These are phyloP conservation scores for Trametes coccinea DNA, from an alignment of 768 basidiomycete genomes.

Conservation along the genomic window DNA sequence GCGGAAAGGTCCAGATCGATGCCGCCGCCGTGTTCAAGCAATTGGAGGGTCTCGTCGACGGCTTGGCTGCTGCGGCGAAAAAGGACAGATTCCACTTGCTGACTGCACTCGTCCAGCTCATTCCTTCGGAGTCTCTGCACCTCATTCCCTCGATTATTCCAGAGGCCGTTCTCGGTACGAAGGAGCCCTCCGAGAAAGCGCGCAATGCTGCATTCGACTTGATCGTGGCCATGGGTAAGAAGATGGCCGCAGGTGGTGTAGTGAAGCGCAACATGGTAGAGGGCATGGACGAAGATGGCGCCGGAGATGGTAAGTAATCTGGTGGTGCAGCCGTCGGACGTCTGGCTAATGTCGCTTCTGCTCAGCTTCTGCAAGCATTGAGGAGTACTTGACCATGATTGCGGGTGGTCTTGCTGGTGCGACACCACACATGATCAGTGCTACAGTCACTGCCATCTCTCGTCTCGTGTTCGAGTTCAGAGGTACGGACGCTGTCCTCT, in stretches of 20 bases:
- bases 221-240: slow-evolving; percentile 87
- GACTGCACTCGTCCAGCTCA: slow-evolving; percentile 59
- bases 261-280: slow-evolving; percentile 77
- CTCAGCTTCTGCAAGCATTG: slow-evolving; percentile 68
- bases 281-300: slow-evolving; percentile 77
- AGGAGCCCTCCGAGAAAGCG: slow-evolving; percentile 94
- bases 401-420: slow-evolving; percentile 92
- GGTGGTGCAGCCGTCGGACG: background rate
- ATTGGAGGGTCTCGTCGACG: slow-evolving; percentile 64
- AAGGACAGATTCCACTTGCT: slow-evolving; percentile 89
- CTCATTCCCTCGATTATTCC: slow-evolving; percentile 88
- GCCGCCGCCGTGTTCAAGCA: slow-evolving; percentile 61
- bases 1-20: slow-evolving; percentile 54
- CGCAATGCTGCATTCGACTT: slow-evolving; percentile 88
- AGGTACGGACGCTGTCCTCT: slow-evolving; percentile 47
- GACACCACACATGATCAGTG: slow-evolving; percentile 97
- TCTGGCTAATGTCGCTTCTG: background rate
- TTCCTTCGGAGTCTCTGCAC: slow-evolving; percentile 75
- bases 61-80: slow-evolving; percentile 82
- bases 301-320: slow-evolving; percentile 42
- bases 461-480: slow-evolving; percentile 95
- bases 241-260: slow-evolving; percentile 85
- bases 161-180: slow-evolving; percentile 92
- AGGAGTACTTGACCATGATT: slow-evolving; percentile 96
- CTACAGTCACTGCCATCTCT: slow-evolving; percentile 91